These are phyloP conservation scores for Balakata baccata DNA, from an alignment of 345 rosid species.

Conservation along the genomic window DNA sequence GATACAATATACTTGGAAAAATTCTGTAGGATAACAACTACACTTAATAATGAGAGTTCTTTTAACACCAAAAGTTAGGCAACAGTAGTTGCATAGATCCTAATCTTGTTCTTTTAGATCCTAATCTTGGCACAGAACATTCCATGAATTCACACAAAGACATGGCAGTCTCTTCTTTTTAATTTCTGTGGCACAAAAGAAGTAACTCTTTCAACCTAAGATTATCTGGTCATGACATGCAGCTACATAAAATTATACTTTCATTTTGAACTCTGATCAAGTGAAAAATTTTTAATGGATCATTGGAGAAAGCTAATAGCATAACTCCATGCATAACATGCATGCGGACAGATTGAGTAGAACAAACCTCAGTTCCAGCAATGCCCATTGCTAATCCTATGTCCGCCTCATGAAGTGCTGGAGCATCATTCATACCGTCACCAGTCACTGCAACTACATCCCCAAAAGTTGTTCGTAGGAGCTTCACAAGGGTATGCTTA, in stretches of 20 bases:
- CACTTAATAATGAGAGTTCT: neutral
- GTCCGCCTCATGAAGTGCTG: slow-evolving; percentile 62
- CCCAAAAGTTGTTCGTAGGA: slow-evolving; percentile 27
- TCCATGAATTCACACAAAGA: neutral
- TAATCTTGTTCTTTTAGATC: too few species aligned
- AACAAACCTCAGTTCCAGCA: slow-evolving; percentile 59
- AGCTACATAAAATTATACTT: neutral
- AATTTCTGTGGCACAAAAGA: neutral
- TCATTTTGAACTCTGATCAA: neutral
- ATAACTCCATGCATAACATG: neutral
- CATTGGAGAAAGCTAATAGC: neutral
- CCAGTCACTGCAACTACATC: slow-evolving; percentile 76
- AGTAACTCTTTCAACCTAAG: neutral
- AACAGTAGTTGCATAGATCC: neutral
- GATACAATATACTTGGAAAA: neutral
- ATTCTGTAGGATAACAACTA: neutral
- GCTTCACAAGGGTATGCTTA: slow-evolving; percentile 30
- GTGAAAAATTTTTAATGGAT: neutral
- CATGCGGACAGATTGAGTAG: neutral
- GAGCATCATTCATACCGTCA: slow-evolving; percentile 70
- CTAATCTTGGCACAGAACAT: neutral
- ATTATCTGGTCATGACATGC: neutral
- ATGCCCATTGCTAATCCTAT: slow-evolving; percentile 70
- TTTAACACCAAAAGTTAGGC: neutral
- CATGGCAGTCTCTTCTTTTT: neutral